Conservation (phyloP, 2,329 filamentous ascomycete species). For the Hirsutella rhossiliensis region DNA sequence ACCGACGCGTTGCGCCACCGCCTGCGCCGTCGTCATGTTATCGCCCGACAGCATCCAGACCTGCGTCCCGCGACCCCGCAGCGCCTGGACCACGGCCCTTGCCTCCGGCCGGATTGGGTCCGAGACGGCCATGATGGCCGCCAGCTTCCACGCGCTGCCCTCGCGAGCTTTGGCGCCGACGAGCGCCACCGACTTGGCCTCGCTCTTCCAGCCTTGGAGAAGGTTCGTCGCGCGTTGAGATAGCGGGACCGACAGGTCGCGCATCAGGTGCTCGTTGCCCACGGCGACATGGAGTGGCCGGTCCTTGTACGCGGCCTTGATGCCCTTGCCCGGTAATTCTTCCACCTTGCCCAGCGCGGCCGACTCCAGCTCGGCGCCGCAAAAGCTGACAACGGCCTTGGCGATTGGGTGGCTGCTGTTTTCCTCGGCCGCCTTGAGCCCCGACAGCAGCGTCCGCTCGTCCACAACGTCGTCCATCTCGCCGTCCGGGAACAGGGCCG, state of each 20-base stretch:
- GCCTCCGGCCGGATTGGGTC: slow-evolving; percentile 74
- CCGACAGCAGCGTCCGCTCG: slow-evolving; percentile 30
- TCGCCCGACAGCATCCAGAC: slow-evolving; percentile 94
- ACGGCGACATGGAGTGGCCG: slow-evolving; percentile 43
- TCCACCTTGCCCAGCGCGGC: slow-evolving; percentile 33
- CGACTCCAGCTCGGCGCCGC: slow-evolving; percentile 24
- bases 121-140: slow-evolving; percentile 61
- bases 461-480: slow-evolving; percentile 8
- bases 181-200: slow-evolving; percentile 53
- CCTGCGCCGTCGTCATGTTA: slow-evolving; percentile 71
- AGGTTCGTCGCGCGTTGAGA: slow-evolving; percentile 18
- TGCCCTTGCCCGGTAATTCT: slow-evolving; percentile 60
- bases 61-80: slow-evolving; percentile 53
- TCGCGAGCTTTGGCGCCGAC: slow-evolving; percentile 29
- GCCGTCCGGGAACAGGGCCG: slow-evolving; percentile 24
- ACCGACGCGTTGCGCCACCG: slow-evolving; percentile 64
- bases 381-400: slow-evolving; percentile 55
- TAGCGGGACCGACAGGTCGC: slow-evolving; percentile 30
- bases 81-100: slow-evolving; percentile 46
- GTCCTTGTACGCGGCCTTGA: slow-evolving; percentile 42
- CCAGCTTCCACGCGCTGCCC: slow-evolving; percentile 34
- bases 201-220: slow-evolving; percentile 44
- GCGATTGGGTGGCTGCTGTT: slow-evolving; percentile 67
- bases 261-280: slow-evolving; percentile 63
- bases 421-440: slow-evolving; percentile 51